Conservation (phyloP, 2,329 filamentous ascomycete species). For the Colletotrichum spaethianum region DNA sequence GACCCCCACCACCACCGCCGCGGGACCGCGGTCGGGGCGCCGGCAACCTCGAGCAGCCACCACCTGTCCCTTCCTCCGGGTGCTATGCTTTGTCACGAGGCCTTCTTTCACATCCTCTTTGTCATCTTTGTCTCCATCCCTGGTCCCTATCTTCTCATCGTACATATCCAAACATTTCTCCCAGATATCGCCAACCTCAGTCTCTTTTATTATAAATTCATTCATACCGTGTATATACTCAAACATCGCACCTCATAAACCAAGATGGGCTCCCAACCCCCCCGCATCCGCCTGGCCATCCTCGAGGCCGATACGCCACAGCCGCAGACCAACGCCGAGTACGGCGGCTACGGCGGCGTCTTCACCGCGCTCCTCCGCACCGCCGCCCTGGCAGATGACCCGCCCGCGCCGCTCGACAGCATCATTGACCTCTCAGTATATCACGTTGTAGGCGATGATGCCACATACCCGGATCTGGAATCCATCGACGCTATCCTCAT, state of each 20-base stretch:
- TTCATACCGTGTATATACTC: background rate
- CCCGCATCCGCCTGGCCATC: conserved; percentile 83
- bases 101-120: background rate
- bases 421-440: conserved; percentile 74
- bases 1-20: conserved; percentile 11
- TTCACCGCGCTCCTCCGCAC: conserved; percentile 73
- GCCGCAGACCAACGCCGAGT: conserved; percentile 73
- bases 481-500: conserved; percentile 87
- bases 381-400: conserved; percentile 63
- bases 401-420: conserved; percentile 56
- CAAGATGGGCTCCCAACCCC: conserved; percentile 43
- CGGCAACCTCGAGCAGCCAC: conserved; percentile 1
- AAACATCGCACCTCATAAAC: background rate
- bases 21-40: conserved; percentile 23
- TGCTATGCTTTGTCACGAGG: conserved; percentile 13
- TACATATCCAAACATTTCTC: conserved; percentile 2
- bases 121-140: background rate
- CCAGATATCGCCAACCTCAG: background rate
- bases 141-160: background rate
- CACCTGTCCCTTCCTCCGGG: background rate
- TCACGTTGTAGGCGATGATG: conserved; percentile 77
- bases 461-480: conserved; percentile 80
- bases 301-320: conserved; percentile 89
- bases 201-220: background rate
- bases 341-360: conserved; percentile 80